phyloP scores from a whole-genome alignment of 345 rosid species.

The Sonneratia alba region DNA sequence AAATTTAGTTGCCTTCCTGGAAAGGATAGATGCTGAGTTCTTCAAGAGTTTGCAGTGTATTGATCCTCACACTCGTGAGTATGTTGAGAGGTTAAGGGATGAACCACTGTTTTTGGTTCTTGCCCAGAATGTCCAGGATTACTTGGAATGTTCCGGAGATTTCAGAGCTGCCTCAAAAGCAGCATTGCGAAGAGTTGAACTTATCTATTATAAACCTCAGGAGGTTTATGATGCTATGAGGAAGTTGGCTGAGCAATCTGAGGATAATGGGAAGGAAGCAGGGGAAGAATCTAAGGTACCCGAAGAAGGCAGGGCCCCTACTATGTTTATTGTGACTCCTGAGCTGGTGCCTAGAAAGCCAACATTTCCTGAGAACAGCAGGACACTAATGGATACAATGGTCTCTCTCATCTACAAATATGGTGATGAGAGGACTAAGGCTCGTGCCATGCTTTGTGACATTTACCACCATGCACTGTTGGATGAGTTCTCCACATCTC shows the following conservation, averaged over 20 bases:
- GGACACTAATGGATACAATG: slow-evolving; percentile 78
- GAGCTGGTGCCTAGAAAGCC: slow-evolving; percentile 89
- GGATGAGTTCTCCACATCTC: slow-evolving; percentile 62
- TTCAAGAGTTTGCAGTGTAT: slow-evolving; percentile 93
- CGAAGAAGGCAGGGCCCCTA: slow-evolving; percentile 56
- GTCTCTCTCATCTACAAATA: slow-evolving; percentile 76
- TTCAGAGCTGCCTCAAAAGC: slow-evolving; percentile 79
- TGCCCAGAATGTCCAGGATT: slow-evolving; percentile 86
- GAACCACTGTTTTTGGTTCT: slow-evolving; percentile 78
- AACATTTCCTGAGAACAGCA: slow-evolving; percentile 72
- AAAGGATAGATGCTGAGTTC: slow-evolving; percentile 78
- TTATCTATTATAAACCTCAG: slow-evolving; percentile 85
- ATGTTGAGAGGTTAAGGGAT: slow-evolving; percentile 76
- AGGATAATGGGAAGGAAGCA: slow-evolving; percentile 26
- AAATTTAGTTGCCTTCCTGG: slow-evolving; percentile 79
- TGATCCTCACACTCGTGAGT: slow-evolving; percentile 92
- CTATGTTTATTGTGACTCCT: slow-evolving; percentile 62
- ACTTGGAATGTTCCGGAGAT: slow-evolving; percentile 56
- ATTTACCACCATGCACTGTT: slow-evolving; percentile 81
- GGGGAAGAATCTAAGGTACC: slow-evolving; percentile 30
- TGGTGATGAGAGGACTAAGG: slow-evolving; percentile 97
- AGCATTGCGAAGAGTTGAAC: slow-evolving; percentile 69
- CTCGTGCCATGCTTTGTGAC: slow-evolving; percentile 97
- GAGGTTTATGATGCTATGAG: slow-evolving; percentile 95
- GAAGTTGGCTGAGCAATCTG: slow-evolving; percentile 65